Evolutionary conservation across 2,329 filamentous ascomycete genomes (phyloP).

Genomic region (Fusarium cyanostomum): DNA sequence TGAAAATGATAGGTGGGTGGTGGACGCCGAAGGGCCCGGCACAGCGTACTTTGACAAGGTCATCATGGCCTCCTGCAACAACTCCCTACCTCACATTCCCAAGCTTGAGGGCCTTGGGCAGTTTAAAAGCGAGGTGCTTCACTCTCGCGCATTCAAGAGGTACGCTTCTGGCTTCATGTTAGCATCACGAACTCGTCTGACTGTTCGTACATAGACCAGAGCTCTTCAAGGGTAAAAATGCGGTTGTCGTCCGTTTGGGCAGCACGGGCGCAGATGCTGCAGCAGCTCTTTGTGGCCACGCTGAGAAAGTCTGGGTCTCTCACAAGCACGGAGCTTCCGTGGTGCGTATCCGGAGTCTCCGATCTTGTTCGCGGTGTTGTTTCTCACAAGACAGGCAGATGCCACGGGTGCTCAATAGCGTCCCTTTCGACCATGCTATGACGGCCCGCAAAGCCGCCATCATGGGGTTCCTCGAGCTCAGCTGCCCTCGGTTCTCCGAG

Average conservation of each 20-base stretch:
- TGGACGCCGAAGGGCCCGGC: slow-evolving; percentile 40
- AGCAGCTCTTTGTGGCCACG: slow-evolving; percentile 46
- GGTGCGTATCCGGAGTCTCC: slow-evolving; percentile 35
- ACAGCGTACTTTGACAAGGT: slow-evolving; percentile 50
- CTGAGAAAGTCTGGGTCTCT: slow-evolving; percentile 53
- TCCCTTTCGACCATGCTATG: slow-evolving; percentile 47
- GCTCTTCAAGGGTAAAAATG: slow-evolving; percentile 51
- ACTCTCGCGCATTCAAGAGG: slow-evolving; percentile 50
- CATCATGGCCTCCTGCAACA: slow-evolving; percentile 49
- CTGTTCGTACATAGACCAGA: slow-evolving; percentile 24
- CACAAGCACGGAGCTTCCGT: slow-evolving; percentile 52
- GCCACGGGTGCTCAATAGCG: slow-evolving; percentile 46
- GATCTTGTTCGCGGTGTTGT: background rate
- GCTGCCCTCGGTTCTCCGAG: slow-evolving; percentile 33
- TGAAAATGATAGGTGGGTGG: slow-evolving; percentile 37
- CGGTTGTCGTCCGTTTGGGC: slow-evolving; percentile 56
- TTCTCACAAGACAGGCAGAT: slow-evolving; percentile 26
- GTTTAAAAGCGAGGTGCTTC: slow-evolving; percentile 52
- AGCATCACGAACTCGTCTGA: fast-evolving
- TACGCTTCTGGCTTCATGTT: slow-evolving; percentile 6
- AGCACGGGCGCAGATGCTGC: slow-evolving; percentile 48
- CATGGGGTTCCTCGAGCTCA: slow-evolving; percentile 42
- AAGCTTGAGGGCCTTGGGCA: slow-evolving; percentile 47
- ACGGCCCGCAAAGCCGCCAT: slow-evolving; percentile 47
- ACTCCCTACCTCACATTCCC: slow-evolving; percentile 48